Conservation (phyloP, 1,139 yeast species). For the Candida freyschussii region DNA sequence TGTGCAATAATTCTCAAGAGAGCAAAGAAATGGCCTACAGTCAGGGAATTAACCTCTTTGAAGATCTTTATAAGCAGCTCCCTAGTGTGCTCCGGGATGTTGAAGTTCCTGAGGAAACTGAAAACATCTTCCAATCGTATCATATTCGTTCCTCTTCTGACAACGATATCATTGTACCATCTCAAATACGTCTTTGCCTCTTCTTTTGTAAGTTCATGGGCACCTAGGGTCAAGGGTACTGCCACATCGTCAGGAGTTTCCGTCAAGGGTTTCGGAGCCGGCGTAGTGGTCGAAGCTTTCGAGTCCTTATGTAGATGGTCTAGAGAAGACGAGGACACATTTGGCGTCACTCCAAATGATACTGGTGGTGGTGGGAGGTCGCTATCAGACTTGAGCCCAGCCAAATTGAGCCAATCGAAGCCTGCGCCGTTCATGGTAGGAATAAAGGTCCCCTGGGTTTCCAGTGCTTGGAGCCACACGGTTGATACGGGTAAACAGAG, state of each 20-base stretch:
- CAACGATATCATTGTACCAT: slow-evolving; percentile 70
- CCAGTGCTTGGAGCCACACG: not conserved
- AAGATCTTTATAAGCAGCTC: slow-evolving; percentile 47
- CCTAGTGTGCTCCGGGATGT: slow-evolving; percentile 39
- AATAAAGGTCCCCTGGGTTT: too few relatives aligned
- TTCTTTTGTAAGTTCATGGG: slow-evolving; percentile 54
- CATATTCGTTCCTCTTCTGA: slow-evolving; percentile 50
- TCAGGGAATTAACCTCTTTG: slow-evolving; percentile 47
- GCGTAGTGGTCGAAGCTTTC: not conserved
- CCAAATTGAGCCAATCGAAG: slow-evolving; percentile 41
- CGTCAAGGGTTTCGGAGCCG: slow-evolving; percentile 1
- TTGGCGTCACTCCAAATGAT: slow-evolving; percentile 32
- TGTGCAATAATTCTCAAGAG: slow-evolving; percentile 61
- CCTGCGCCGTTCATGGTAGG: slow-evolving; percentile 35
- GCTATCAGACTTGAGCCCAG: slow-evolving; percentile 26
- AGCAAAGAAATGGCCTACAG: slow-evolving; percentile 75
- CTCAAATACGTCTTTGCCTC: slow-evolving; percentile 70
- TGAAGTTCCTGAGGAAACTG: slow-evolving; percentile 57
- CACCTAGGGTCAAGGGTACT: slow-evolving; percentile 58
- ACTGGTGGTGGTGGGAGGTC: slow-evolving; percentile 35
- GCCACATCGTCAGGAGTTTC: slow-evolving; percentile 20
- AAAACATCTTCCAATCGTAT: slow-evolving; percentile 60
- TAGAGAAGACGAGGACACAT: slow-evolving; percentile 19
- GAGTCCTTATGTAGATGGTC: slow-evolving; percentile 4
- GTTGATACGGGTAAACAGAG: not conserved